Base-by-base conservation (phyloP, 169 alveolate species). In the Eimeria mitis region DNA sequence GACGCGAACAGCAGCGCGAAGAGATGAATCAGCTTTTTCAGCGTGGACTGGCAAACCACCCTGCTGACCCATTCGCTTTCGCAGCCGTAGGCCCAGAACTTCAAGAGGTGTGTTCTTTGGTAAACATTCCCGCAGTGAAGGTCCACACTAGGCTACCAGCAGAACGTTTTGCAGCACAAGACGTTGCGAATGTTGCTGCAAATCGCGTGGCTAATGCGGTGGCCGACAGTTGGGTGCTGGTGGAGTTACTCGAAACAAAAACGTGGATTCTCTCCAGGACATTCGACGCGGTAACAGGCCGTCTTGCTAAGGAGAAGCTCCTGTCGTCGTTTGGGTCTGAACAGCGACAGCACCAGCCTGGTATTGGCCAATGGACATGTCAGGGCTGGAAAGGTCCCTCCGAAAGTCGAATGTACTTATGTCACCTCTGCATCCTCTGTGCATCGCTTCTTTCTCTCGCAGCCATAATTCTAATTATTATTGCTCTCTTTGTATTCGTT, bases 331-430 rank as follows among this genome's bases (percentile, higher is more conserved):
- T 87, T 23, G 92, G 83, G 14, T 87, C 81, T 1, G 79, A 87
- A 63, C 92, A 87, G 81, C 92, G 92, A n/a, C 65, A 37, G 81
- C 92, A 40, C 2, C 92, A 63, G 34, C 65, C 65, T 37, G 92
- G 92, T 44, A 63, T 87, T 42, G 92, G 92, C 42, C 92, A 87
- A 37, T 87, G 92, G 92, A 40, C 92, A 5, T 87, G 92, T 34
- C 68, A 87, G 44, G 92, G 92, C 47, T 87, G 92, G 92, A 87
- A 63, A n/a, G 92, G 92, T n/a, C 92, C 92, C 81, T 37, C 92
- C 54, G 92, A 87, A 87, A 59, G 92, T 37, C 83, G 81, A 23
- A 87, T 87, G 92, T 87, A 87, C 44, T 28, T 87, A 14, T 87
- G 81, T 34, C 92, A 87, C 34, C 78, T 87, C 83, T 87, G 81